Evolutionary conservation across 495 filamentous ascomycete species (phyloP).

Genomic region (Penicillium fimorum): DNA sequence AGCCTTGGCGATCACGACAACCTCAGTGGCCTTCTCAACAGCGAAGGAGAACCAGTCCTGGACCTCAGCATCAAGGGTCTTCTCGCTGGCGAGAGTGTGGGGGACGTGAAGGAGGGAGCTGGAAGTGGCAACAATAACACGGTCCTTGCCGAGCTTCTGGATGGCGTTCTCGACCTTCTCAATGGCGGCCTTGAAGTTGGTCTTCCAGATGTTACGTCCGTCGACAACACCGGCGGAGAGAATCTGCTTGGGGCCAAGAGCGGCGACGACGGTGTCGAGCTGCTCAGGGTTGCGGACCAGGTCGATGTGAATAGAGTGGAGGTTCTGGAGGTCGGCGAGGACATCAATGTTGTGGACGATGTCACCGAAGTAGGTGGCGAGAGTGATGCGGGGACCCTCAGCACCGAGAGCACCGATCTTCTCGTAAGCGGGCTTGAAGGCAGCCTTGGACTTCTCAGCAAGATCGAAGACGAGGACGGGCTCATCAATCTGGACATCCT

Average conservation of each 20-base stretch:
- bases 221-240: constrained; percentile 95
- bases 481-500: constrained; percentile 96
- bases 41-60: constrained; percentile 99
- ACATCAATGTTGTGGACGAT: constrained; percentile 97
- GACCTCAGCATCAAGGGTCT: constrained; percentile 89
- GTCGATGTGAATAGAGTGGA: constrained; percentile 88
- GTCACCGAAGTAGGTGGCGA: constrained; percentile 98
- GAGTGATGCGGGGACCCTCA: constrained; percentile 74
- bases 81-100: constrained; percentile 95
- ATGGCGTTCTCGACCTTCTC: constrained; percentile 83
- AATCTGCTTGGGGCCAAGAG: constrained; percentile 79
- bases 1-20: constrained; percentile 93
- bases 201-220: constrained; percentile 99
- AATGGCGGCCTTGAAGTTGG: constrained; percentile 88
- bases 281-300: constrained; percentile 97
- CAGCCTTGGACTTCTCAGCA: constrained; percentile 79
- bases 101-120: constrained; percentile 96
- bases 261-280: constrained; percentile 72
- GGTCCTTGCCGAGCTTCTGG: constrained; percentile 91
- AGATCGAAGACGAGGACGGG: constrained; percentile 94
- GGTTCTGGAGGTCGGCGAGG: constrained; percentile 61
- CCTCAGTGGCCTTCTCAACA: constrained; percentile 86
- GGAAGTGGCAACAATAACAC: constrained; percentile 93
- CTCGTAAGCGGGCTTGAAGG: constrained; percentile 97
- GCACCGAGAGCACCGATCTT: constrained; percentile 71